Base-by-base conservation (phyloP, 345 rosid genomes). In the Sapria himalayana region DNA sequence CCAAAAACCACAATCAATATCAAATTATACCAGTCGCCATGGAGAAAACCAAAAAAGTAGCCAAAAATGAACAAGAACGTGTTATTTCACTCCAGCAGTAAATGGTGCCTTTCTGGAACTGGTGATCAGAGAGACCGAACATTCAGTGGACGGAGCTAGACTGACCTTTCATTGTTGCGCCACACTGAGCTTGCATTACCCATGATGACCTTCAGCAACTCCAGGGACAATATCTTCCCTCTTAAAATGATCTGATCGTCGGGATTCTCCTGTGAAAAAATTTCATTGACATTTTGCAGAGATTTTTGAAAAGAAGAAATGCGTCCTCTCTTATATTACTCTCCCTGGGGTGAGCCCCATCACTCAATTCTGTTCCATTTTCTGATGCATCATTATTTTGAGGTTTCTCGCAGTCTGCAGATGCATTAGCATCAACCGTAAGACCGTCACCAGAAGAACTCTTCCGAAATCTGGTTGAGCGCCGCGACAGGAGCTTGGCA, bases 171-270 rank as follows among this genome's bases (percentile, higher is more conserved):
- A 59, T 84, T 57, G 20, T 64, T 51, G 50, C 59, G 70, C 95
- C 92, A 78, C 42, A 78, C 48, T 20, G 84, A 76, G 52, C 95
- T 81, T 9, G 62, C 84, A 46, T 73, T 73, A 56, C 67, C 71
- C 59, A 76, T 62, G 36, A 84, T 34, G 36, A 78, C 95, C 66
- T 71, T 84, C 45, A 84, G 74, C 58, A 84, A 63, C 59, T 84
- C 89, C 45, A 86, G 59, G 18, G 92, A 86, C 59, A 81, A 36
- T 15, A 75, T 68, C 62, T 81, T 86, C 24, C 97, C 97, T 48
- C 94, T 78, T 62, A 86, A 55, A 39, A 86, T 81, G 55, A 81
- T 81, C 43, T 81, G 85, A 60, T 86, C 92, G 66, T 86, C 97
- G 2, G 89, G 67, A 48, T 68, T 76, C 56, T 78, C 94, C 60